Percentiles rank a stretch among this genome's conserved stretches.
Evolutionary conservation across 2,329 filamentous ascomycete genomes (phyloP).

Genomic region (Fusarium haematococcum): DNA sequence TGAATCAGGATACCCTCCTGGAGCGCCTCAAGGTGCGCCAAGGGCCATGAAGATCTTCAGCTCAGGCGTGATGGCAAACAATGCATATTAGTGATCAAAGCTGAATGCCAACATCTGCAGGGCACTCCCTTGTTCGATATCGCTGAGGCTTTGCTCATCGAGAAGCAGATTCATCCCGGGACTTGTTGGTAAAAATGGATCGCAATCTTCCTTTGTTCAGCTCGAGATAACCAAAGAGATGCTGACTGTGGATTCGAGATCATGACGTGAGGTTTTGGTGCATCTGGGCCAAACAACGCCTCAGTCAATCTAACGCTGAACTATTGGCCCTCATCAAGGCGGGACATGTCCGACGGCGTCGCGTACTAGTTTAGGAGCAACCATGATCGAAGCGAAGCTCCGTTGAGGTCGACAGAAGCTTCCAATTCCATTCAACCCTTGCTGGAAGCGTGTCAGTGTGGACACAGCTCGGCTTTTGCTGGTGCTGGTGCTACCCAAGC

Average conservation of each 20-base stretch:
- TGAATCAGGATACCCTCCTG: constrained; percentile 2
- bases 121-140: constrained; percentile 8
- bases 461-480: constrained; percentile 34
- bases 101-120: constrained; percentile 2
- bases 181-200: constrained; percentile 5
- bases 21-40: neutral
- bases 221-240: neutral
- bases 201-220: neutral
- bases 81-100: constrained; percentile 2
- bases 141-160: constrained; percentile 13
- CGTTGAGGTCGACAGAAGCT: constrained; percentile 21
- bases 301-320: constrained; percentile 1
- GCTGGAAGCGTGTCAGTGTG: constrained; percentile 22
- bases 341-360: constrained; percentile 12
- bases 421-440: constrained; percentile 29
- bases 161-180: constrained; percentile 10
- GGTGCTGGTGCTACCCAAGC: constrained; percentile 16
- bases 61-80: constrained; percentile 1
- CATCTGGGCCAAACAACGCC: constrained; percentile 1
- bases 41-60: neutral
- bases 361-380: constrained; percentile 17
- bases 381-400: constrained; percentile 21
- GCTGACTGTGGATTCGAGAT: constrained; percentile 6
- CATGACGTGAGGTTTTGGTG: constrained; percentile 9
- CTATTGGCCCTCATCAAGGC: constrained; percentile 5